phyloP scores from a whole-genome alignment of 805 yeast genomes.

The Maudiozyma serrabonitensis region DNA sequence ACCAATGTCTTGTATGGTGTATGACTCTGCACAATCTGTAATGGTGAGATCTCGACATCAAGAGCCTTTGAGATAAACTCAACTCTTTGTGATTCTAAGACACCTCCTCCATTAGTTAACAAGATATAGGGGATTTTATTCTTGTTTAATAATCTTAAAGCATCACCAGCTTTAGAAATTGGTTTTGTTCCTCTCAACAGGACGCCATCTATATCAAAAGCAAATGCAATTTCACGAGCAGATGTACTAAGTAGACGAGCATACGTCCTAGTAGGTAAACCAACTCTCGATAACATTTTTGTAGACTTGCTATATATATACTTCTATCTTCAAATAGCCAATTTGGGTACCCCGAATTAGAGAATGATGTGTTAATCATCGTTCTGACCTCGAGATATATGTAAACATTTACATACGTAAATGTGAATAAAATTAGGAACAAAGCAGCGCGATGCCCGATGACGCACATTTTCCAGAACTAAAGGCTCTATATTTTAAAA shows the following conservation, averaged over 20 bases:
- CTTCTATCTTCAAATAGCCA: no score
- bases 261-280: neutral
- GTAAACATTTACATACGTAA: no score
- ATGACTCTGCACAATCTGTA: constrained; percentile 76
- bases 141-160: constrained; percentile 44
- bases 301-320: neutral
- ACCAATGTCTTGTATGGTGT: constrained; percentile 68
- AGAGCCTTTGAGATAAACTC: constrained; percentile 39
- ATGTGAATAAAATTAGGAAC: no score
- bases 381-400: no score
- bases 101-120: constrained; percentile 88
- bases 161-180: constrained; percentile 53
- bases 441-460: no score
- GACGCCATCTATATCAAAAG: constrained; percentile 71
- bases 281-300: neutral
- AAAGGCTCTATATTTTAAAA: no score
- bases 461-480: no score
- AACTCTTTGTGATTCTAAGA: constrained; percentile 52
- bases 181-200: constrained; percentile 63
- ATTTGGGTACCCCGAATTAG: no score
- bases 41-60: constrained; percentile 36
- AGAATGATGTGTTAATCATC: no score
- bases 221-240: constrained; percentile 21
- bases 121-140: constrained; percentile 65
- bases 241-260: constrained; percentile 5